phyloP scores from a whole-genome alignment of 768 basidiomycete species.

The Russula griseocarnosa region DNA sequence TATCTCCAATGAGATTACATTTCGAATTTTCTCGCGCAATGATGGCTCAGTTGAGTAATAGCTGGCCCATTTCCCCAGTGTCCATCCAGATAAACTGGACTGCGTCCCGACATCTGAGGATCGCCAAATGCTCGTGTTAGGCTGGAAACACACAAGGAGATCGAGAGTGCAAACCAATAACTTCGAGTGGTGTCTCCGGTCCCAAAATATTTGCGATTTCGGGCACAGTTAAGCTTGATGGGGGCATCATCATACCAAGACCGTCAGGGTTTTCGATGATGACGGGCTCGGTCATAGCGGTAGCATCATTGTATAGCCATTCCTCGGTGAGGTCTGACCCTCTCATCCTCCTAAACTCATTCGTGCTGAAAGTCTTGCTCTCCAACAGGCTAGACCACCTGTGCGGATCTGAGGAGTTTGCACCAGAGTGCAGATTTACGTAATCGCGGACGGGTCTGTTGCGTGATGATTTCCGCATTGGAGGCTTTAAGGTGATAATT shows the following conservation, averaged over 20 bases:
- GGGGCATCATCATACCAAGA: conserved; percentile 89
- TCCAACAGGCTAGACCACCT: conserved; percentile 65
- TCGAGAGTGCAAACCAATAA: conserved; percentile 63
- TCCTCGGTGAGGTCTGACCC: conserved; percentile 63
- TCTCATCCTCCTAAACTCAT: conserved; percentile 63
- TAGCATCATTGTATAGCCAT: conserved; percentile 71
- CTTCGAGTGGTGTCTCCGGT: conserved; percentile 74
- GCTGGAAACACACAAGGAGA: not conserved
- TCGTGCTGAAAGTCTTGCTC: conserved; percentile 56
- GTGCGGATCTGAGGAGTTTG: conserved; percentile 58
- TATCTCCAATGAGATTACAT: conserved; percentile 94
- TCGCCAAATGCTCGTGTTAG: conserved; percentile 14
- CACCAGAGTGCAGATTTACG: conserved; percentile 64
- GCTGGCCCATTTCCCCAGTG: conserved; percentile 83
- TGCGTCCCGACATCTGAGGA: conserved; percentile 80
- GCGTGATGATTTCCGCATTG: conserved; percentile 75
- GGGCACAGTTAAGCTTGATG: conserved; percentile 61
- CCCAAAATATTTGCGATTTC: conserved; percentile 82
- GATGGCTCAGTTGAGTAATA: conserved; percentile 70
- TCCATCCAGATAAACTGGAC: conserved; percentile 83
- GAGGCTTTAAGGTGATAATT: conserved; percentile 68
- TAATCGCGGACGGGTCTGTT: conserved; percentile 76
- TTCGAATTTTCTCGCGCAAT: conserved; percentile 80
- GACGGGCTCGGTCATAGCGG: conserved; percentile 78
- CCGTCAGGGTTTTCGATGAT: conserved; percentile 74